These are phyloP conservation scores for Candida broadrunensis DNA, from an alignment of 805 yeast genomes.

Conservation along the genomic window DNA sequence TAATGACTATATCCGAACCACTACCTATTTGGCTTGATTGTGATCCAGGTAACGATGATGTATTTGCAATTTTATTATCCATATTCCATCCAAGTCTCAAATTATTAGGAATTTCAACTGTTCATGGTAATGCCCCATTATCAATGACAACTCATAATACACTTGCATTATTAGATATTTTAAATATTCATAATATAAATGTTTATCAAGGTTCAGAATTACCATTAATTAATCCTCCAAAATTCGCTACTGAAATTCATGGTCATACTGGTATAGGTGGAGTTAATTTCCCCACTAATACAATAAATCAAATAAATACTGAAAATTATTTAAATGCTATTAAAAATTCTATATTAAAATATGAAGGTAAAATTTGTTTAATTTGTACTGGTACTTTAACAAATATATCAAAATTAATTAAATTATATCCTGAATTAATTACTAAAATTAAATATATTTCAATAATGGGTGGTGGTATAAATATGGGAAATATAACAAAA, in stretches of 20 bases:
- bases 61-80: conserved; percentile 67
- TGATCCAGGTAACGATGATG: conserved; percentile 91
- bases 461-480: conserved; percentile 75
- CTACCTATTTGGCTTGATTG: conserved; percentile 85
- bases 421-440: conserved; percentile 52
- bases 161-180: conserved; percentile 60
- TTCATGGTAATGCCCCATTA: conserved; percentile 68
- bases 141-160: conserved; percentile 68
- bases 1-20: too few species aligned
- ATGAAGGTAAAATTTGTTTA: conserved; percentile 51
- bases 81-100: conserved; percentile 56
- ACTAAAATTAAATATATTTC: conserved; percentile 50
- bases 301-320: conserved; percentile 13
- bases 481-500: conserved; percentile 48
- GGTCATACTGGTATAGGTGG: conserved; percentile 80
- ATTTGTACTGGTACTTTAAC: conserved; percentile 81
- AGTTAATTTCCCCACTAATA: conserved; percentile 52
- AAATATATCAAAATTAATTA: conserved; percentile 58
- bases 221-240: conserved; percentile 53
- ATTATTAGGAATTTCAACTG: conserved; percentile 69
- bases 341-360: conserved; percentile 36
- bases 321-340: conserved; percentile 33
- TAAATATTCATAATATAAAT: conserved; percentile 48
- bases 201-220: conserved; percentile 64
- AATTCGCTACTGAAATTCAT: conserved; percentile 62